phyloP scores from a whole-genome alignment of 805 yeast species.

The Schwanniomyces sp. region DNA sequence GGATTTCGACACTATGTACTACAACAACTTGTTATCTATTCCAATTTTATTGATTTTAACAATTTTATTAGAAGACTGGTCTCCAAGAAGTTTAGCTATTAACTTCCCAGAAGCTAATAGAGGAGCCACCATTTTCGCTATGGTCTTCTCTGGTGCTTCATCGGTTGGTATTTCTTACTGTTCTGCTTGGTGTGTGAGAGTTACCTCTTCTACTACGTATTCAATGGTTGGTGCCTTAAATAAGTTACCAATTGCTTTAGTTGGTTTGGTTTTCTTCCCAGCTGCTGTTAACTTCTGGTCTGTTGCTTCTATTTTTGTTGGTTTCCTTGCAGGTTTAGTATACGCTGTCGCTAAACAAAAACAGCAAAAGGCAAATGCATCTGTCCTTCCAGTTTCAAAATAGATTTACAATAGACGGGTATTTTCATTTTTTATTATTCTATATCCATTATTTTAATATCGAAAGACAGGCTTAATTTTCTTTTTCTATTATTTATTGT shows the following conservation, averaged over 20 bases:
- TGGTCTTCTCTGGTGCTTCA: constrained; percentile 90
- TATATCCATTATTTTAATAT: background rate
- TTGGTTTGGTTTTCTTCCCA: constrained; percentile 92
- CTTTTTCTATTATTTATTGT: background rate
- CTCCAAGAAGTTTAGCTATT: constrained; percentile 64
- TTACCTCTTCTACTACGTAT: constrained; percentile 96
- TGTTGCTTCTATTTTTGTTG: constrained; percentile 85
- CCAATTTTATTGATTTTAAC: constrained; percentile 83
- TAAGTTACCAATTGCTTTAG: constrained; percentile 94
- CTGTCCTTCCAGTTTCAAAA: constrained; percentile 27
- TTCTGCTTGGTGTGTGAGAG: constrained; percentile 99
- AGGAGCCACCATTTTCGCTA: constrained; percentile 68
- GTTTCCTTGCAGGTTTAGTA: constrained; percentile 93
- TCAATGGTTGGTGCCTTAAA: constrained; percentile 99
- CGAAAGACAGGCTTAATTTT: background rate
- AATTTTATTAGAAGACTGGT: constrained; percentile 89
- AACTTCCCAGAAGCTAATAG: constrained; percentile 81
- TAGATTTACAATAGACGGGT: background rate
- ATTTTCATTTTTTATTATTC: background rate
- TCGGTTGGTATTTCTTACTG: constrained; percentile 98
- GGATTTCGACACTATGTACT: constrained; percentile 97
- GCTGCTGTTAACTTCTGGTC: constrained; percentile 94
- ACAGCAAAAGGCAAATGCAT: constrained; percentile 56
- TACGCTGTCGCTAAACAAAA: constrained; percentile 94
- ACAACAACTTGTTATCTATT: constrained; percentile 90